These are phyloP conservation scores for Colletotrichum acutatum DNA, from an alignment of 2,329 filamentous ascomycete species.

Conservation along the genomic window DNA sequence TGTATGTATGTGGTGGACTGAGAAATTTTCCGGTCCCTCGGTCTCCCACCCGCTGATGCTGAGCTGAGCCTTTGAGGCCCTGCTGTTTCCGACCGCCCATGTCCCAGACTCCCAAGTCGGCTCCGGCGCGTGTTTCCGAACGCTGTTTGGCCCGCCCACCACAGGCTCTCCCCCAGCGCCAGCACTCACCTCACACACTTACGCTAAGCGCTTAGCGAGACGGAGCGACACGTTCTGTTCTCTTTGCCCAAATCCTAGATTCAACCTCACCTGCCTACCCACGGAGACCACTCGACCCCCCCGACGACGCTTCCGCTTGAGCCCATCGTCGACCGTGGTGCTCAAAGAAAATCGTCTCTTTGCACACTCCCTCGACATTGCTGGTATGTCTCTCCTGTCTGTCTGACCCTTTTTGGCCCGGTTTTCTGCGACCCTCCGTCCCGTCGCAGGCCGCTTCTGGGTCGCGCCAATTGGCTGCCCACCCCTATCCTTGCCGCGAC, in stretches of 20 bases:
- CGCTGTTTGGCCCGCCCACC: slow-evolving; percentile 32
- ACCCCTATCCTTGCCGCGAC: slow-evolving; percentile 36
- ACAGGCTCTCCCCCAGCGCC: not conserved
- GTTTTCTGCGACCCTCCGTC: not conserved
- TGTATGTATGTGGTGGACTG: not conserved
- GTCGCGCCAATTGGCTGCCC: slow-evolving; percentile 33
- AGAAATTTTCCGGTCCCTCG: not conserved
- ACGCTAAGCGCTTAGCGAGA: slow-evolving; percentile 44
- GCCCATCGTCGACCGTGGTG: slow-evolving; percentile 25
- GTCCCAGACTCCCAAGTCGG: slow-evolving; percentile 23
- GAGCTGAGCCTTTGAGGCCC: too few relatives aligned
- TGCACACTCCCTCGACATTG: slow-evolving; percentile 23
- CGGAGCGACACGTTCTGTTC: slow-evolving; percentile 36
- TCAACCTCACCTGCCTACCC: slow-evolving; percentile 25
- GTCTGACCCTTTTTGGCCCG: not conserved
- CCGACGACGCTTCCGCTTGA: slow-evolving; percentile 13
- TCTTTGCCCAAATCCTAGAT: slow-evolving; percentile 35
- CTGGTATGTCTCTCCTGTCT: slow-evolving; percentile 20
- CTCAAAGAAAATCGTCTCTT: slow-evolving; percentile 9
- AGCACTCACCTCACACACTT: slow-evolving; percentile 10
- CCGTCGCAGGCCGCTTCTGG: slow-evolving; percentile 15
- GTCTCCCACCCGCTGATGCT: not conserved
- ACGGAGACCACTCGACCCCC: slow-evolving; percentile 2
- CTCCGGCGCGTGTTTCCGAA: slow-evolving; percentile 36
- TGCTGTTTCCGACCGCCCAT: not conserved